phyloP scores from a whole-genome alignment of 805 yeast genomes.

The Kuraishia molischiana region DNA sequence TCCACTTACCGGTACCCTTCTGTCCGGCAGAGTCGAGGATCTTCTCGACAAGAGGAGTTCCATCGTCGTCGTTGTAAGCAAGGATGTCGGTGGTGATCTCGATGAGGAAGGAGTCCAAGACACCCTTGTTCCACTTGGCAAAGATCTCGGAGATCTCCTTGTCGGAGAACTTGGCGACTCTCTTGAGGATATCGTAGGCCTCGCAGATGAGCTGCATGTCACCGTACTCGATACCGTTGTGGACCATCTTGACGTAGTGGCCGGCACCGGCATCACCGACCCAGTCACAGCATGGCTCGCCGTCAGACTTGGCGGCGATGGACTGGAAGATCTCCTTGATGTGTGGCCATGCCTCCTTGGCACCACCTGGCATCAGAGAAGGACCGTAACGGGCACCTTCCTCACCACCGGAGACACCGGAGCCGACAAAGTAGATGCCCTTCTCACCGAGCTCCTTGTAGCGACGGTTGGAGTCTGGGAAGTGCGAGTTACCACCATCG shows the following conservation, averaged over 20 bases:
- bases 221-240: constrained; percentile 99
- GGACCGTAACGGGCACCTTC: constrained; percentile 99
- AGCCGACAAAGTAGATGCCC: constrained; percentile 91
- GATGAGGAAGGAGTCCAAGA: constrained; percentile 90
- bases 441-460: constrained; percentile 76
- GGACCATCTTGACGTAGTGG: constrained; percentile 99
- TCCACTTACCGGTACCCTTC: constrained; percentile 99
- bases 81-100: constrained; percentile 96
- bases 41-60: constrained; percentile 91
- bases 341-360: constrained; percentile 97
- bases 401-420: constrained; percentile 99
- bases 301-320: constrained; percentile 92
- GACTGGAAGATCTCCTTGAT: constrained; percentile 94
- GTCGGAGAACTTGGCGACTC: constrained; percentile 84
- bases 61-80: constrained; percentile 81
- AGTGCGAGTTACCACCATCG: constrained; percentile 99
- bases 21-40: constrained; percentile 96
- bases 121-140: constrained; percentile 93
- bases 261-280: constrained; percentile 99
- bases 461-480: constrained; percentile 98
- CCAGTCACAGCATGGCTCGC: constrained; percentile 99
- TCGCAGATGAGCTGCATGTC: constrained; percentile 99
- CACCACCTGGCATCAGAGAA: constrained; percentile 99
- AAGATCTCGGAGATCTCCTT: constrained; percentile 92
- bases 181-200: constrained; percentile 93